These are phyloP conservation scores for Nothomitra cinnamomea DNA, from an alignment of 2,329 filamentous ascomycete genomes.

Conservation along the genomic window DNA sequence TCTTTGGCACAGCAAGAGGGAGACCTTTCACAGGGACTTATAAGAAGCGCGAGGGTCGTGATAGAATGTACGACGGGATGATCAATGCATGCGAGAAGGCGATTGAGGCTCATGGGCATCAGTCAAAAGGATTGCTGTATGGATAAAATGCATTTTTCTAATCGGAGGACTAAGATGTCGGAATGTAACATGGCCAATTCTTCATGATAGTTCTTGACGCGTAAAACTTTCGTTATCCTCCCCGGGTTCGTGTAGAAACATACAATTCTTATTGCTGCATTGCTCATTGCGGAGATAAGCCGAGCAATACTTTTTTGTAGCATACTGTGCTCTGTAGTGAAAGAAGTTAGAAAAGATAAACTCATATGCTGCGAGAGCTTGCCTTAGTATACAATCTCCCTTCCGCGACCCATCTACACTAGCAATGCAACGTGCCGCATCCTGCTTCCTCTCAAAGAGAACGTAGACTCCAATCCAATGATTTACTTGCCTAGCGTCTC, in stretches of 20 bases:
- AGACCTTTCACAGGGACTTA: not conserved
- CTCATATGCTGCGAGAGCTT: conserved; percentile 38
- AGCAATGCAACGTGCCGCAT: conserved; percentile 76
- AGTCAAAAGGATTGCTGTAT: not conserved
- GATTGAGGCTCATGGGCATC: not conserved
- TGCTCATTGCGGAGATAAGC: conserved; percentile 88
- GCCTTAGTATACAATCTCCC: conserved; percentile 69
- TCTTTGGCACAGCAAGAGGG: not conserved
- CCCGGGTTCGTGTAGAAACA: conserved; percentile 96
- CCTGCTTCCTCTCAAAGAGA: conserved; percentile 85
- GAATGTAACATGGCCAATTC: too few relatives aligned
- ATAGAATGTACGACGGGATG: not conserved
- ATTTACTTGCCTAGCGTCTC: conserved; percentile 18
- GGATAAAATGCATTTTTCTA: not conserved
- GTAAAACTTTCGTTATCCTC: conserved; percentile 96
- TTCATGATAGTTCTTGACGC: conserved; percentile 83
- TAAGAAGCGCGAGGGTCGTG: not conserved
- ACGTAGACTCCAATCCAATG: conserved; percentile 94
- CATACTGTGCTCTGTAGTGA: conserved; percentile 50
- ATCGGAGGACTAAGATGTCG: not conserved
- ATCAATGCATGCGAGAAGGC: not conserved
- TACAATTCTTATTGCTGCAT: conserved; percentile 91
- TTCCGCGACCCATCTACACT: conserved; percentile 88
- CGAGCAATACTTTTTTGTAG: conserved; percentile 97
- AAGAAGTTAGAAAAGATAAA: conserved; percentile 3